A percentile compares a stretch with the other conserved stretches of the same genome.
These are phyloP conservation scores for Candida palmyrensis DNA, from an alignment of 805 yeast genomes.

Conservation along the genomic window DNA sequence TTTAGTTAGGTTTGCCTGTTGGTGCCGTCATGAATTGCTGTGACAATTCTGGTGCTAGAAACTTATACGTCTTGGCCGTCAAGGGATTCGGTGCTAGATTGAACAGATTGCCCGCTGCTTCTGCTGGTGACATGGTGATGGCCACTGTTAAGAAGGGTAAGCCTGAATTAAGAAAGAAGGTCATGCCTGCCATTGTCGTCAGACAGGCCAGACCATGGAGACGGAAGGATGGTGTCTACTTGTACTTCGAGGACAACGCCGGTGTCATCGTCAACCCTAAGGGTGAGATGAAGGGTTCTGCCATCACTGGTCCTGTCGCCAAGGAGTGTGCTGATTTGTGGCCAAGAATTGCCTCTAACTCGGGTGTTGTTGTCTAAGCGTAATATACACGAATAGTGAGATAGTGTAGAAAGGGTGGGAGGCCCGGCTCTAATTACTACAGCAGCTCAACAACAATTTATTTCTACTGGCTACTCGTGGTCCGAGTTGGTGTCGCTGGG, in stretches of 20 bases:
- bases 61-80: constrained; percentile 97
- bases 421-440: too few species aligned
- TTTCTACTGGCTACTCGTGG: too few species aligned
- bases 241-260: constrained; percentile 99
- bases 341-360: constrained; percentile 99
- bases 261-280: constrained; percentile 99
- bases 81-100: constrained; percentile 99
- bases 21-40: constrained; percentile 99
- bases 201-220: constrained; percentile 99
- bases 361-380: constrained; percentile 99
- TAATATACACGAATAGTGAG: constrained; percentile 3
- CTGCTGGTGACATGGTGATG: constrained; percentile 99
- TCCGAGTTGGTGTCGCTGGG: too few species aligned
- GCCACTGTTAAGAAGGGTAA: constrained; percentile 99
- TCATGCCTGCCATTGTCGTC: constrained; percentile 99
- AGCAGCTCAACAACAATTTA: too few species aligned
- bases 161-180: constrained; percentile 99
- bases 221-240: constrained; percentile 99
- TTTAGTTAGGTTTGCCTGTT: constrained; percentile 95
- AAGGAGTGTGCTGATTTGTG: constrained; percentile 99
- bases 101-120: constrained; percentile 99
- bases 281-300: constrained; percentile 99
- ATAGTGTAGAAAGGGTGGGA: too few species aligned
- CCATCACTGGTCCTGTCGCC: constrained; percentile 99
- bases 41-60: constrained; percentile 99